These are phyloP conservation scores for Dactylellina cionopaga DNA, from an alignment of 2,329 filamentous ascomycete species.

Conservation along the genomic window DNA sequence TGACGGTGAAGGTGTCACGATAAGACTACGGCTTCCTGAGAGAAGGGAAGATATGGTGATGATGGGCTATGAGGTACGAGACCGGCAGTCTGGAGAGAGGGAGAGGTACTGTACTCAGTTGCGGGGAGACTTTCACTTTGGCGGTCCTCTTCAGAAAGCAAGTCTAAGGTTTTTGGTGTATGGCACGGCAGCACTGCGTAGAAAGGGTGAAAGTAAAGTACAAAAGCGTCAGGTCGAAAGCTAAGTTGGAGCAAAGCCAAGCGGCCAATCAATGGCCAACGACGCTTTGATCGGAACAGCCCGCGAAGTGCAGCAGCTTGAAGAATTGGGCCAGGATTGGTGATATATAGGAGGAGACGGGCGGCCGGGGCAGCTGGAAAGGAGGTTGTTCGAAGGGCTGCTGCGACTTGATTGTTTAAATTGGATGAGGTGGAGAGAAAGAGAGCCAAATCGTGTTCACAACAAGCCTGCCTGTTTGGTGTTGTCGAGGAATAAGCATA, in stretches of 20 bases:
- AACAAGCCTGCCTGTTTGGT: too few species aligned
- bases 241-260: constrained; percentile 4
- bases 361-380: too few species aligned
- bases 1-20: background rate
- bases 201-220: constrained; percentile 26
- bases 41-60: background rate
- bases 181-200: constrained; percentile 1
- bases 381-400: too few species aligned
- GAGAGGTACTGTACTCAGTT: constrained; percentile 20
- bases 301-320: too few species aligned
- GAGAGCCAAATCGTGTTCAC: too few species aligned
- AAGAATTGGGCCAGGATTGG: too few species aligned
- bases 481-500: too few species aligned
- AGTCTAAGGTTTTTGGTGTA: background rate
- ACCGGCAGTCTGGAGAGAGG: background rate
- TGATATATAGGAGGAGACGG: background rate
- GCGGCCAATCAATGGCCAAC: constrained; percentile 29
- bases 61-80: background rate
- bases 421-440: too few species aligned
- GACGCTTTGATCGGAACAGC: constrained; percentile 1
- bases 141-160: background rate
- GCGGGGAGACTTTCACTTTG: constrained; percentile 20
- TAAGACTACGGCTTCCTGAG: background rate
- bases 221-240: constrained; percentile 32
- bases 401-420: too few species aligned